Conservation (phyloP, 768 basidiomycete species). For the Strobilomyces echinocephalus region DNA sequence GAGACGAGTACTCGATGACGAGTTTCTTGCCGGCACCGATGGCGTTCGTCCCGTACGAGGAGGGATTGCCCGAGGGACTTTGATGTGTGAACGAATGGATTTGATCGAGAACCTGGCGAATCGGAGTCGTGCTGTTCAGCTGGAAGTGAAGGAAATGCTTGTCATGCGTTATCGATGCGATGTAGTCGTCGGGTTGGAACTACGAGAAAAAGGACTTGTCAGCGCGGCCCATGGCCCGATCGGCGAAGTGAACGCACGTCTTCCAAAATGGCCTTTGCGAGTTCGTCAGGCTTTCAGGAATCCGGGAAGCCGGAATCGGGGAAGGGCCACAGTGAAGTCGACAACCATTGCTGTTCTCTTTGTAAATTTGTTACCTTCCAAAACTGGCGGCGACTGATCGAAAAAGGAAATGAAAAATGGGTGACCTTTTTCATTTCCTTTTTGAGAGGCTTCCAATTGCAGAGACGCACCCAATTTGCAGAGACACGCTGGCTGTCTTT, state of each 20-base stretch:
- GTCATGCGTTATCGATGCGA: conserved; percentile 64
- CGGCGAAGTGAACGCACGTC: conserved; percentile 46
- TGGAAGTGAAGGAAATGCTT: conserved; percentile 84
- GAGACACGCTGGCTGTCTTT: too few relatives aligned
- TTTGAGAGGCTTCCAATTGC: too few relatives aligned
- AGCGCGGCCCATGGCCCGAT: too few relatives aligned
- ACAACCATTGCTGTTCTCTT: too few relatives aligned
- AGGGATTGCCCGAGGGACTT: conserved; percentile 51
- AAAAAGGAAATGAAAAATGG: too few relatives aligned
- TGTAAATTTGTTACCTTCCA: too few relatives aligned
- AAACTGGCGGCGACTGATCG: too few relatives aligned
- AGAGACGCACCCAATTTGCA: too few relatives aligned
- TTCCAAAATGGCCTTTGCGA: conserved; percentile 68
- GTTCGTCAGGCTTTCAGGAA: conserved; percentile 75
- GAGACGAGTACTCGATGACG: conserved; percentile 89
- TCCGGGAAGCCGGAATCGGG: conserved; percentile 85
- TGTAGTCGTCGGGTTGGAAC: conserved; percentile 83
- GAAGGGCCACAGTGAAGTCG: conserved; percentile 88
- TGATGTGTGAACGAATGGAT: conserved; percentile 68
- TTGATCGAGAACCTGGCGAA: conserved; percentile 64
- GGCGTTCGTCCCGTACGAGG: conserved; percentile 79
- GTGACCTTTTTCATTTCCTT: too few relatives aligned
- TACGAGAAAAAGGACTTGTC: conserved; percentile 28
- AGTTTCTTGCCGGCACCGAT: conserved; percentile 77
- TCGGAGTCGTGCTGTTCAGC: conserved; percentile 57